Conservation (phyloP, 1,139 yeast genomes). For the Candida anutae region DNA sequence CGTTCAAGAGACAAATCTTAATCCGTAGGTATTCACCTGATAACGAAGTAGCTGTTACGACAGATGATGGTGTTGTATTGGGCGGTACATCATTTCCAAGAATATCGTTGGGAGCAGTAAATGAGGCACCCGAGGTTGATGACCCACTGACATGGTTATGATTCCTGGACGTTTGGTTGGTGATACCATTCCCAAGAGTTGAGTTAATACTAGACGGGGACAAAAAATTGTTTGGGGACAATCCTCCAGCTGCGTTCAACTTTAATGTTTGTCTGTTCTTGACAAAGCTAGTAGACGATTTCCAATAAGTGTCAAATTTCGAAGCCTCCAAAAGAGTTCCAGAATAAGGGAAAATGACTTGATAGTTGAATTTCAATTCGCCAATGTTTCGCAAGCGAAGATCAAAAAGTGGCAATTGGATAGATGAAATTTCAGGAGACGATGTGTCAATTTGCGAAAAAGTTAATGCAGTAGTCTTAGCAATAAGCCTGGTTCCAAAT, state of each 20-base stretch:
- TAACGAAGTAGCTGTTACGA: conserved; percentile 88
- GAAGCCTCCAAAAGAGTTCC: conserved; percentile 84
- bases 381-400: conserved; percentile 78
- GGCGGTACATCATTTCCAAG: conserved; percentile 10
- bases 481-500: conserved; percentile 86
- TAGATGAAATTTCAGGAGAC: conserved; percentile 39
- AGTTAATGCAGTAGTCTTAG: conserved; percentile 73
- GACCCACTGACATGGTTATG: conserved; percentile 3
- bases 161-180: conserved; percentile 1
- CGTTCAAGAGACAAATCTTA: conserved; percentile 65
- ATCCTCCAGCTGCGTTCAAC: conserved; percentile 32
- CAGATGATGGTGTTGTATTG: conserved; percentile 40
- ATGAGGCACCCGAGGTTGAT: conserved; percentile 1
- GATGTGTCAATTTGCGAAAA: conserved; percentile 41
- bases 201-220: conserved; percentile 20
- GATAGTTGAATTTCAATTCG: conserved; percentile 67
- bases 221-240: conserved; percentile 35
- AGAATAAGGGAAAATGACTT: conserved; percentile 81
- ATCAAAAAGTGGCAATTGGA: conserved; percentile 74
- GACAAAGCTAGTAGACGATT: conserved; percentile 55
- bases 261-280: conserved; percentile 24
- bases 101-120: conserved; percentile 2
- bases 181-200: conserved; percentile 6
- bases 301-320: conserved; percentile 95
- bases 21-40: conserved; percentile 73